Evolutionary conservation across 2,329 filamentous ascomycete genomes (phyloP).

Genomic region (Epicoccum sorghinum): DNA sequence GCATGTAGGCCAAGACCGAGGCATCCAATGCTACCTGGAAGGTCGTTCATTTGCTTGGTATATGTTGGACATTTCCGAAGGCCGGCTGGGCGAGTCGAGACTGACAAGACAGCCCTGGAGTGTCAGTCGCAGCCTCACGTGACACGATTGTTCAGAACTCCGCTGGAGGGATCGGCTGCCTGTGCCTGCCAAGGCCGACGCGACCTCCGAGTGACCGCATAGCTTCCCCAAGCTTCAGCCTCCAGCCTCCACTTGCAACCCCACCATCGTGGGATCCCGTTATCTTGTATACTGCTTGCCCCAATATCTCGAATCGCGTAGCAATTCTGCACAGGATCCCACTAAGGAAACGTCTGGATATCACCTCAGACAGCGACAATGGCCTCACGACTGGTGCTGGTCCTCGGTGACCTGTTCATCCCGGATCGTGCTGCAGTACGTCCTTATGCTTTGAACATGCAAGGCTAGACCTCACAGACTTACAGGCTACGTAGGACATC

Average conservation of each 20-base stretch:
- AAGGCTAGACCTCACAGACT: conserved; percentile 43
- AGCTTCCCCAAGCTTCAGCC: conserved; percentile 16
- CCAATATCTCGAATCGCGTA: background rate
- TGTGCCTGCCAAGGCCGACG: conserved; percentile 15
- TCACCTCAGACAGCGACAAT: conserved; percentile 33
- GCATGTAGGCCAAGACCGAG: no score
- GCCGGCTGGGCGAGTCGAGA: no score
- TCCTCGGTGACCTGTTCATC: conserved; percentile 52
- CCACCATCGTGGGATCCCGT: background rate
- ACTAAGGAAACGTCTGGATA: background rate
- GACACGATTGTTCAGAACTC: no score
- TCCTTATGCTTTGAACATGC: conserved; percentile 7
- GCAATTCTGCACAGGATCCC: background rate
- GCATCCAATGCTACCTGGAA: no score
- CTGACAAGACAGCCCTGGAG: no score
- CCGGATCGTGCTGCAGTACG: conserved; percentile 51
- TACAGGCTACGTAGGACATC: conserved; percentile 49
- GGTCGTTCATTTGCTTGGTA: no score
- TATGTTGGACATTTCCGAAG: no score
- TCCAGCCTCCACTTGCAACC: conserved; percentile 9
- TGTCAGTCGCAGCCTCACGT: no score
- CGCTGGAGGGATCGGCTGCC: background rate
- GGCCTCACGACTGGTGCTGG: conserved; percentile 51
- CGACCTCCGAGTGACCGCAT: conserved; percentile 15
- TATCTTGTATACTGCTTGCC: background rate